phyloP scores from a whole-genome alignment of 768 basidiomycete genomes.

The Podaxis sp. region DNA sequence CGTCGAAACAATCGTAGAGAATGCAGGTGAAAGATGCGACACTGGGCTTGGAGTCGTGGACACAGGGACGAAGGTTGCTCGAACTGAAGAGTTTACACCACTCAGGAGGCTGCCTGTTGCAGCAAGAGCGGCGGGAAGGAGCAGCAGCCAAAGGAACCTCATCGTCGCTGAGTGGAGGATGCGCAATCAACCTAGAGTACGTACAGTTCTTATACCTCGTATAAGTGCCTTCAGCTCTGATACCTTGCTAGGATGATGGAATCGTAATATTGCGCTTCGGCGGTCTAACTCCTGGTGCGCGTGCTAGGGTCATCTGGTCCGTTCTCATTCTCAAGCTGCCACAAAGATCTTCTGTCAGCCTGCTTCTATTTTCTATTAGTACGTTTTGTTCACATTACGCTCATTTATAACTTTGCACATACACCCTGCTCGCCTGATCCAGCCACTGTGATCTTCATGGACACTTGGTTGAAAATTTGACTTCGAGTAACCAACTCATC shows the following conservation, averaged over 20 bases:
- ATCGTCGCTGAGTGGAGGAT: background rate
- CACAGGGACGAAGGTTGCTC: background rate
- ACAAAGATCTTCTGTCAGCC: background rate
- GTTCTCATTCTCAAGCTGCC: background rate
- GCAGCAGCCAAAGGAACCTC: constrained; percentile 2
- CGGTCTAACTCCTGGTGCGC: background rate
- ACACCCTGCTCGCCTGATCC: background rate
- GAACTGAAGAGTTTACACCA: background rate
- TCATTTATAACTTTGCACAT: background rate
- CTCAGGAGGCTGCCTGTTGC: background rate
- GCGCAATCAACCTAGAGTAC: background rate
- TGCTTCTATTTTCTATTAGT: background rate
- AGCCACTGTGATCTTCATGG: background rate
- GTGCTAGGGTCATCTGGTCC: background rate
- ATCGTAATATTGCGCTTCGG: background rate
- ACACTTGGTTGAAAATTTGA: background rate
- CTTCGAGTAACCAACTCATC: background rate
- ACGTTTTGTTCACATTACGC: background rate
- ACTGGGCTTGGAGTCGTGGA: background rate
- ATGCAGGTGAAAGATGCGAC: background rate
- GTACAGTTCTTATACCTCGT: constrained; percentile 5
- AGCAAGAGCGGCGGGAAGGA: constrained; percentile 8
- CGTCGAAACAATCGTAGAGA: background rate
- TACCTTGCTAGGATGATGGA: background rate
- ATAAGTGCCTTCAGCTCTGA: background rate